These are phyloP conservation scores for Omphalotus guepiniiformis DNA, from an alignment of 768 basidiomycete species.

Conservation along the genomic window DNA sequence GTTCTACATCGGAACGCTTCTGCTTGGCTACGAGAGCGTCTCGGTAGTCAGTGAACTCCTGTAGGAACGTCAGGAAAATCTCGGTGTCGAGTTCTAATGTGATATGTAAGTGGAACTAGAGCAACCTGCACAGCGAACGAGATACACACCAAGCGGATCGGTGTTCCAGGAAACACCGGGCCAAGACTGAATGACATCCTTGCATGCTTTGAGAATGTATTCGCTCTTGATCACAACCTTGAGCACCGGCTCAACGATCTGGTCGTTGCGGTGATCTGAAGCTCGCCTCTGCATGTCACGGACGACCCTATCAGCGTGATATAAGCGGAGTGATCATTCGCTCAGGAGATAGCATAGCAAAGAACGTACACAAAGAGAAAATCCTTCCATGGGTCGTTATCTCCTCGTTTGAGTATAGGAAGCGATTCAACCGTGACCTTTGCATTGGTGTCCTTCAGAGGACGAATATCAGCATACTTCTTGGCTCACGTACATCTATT, in stretches of 20 bases:
- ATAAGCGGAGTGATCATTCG: background rate
- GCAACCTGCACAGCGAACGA: background rate
- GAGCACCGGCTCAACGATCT: conserved; percentile 37
- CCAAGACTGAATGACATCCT: conserved; percentile 53
- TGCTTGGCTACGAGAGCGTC: conserved; percentile 34
- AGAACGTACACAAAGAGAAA: conserved; percentile 48
- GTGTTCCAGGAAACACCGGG: conserved; percentile 60
- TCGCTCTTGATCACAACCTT: conserved; percentile 55
- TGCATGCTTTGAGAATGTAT: conserved; percentile 52
- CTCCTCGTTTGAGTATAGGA: conserved; percentile 33
- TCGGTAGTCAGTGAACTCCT: conserved; percentile 40
- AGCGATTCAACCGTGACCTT: conserved; percentile 46
- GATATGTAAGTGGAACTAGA: too few relatives aligned
- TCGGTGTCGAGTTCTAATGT: conserved; percentile 53
- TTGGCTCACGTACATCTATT: background rate
- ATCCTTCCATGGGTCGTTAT: conserved; percentile 54
- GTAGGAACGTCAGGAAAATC: conserved; percentile 50
- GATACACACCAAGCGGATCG: conserved; percentile 49
- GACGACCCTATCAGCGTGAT: conserved; percentile 39
- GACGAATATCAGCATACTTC: background rate
- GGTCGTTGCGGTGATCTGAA: conserved; percentile 28
- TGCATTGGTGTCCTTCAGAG: conserved; percentile 45
- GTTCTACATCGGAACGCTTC: conserved; percentile 35
- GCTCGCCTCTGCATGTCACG: too few relatives aligned
- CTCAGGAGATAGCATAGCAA: background rate